phyloP scores from a whole-genome alignment of 2,329 filamentous ascomycete species.

The Neophaeococcomyces mojaviensis region DNA sequence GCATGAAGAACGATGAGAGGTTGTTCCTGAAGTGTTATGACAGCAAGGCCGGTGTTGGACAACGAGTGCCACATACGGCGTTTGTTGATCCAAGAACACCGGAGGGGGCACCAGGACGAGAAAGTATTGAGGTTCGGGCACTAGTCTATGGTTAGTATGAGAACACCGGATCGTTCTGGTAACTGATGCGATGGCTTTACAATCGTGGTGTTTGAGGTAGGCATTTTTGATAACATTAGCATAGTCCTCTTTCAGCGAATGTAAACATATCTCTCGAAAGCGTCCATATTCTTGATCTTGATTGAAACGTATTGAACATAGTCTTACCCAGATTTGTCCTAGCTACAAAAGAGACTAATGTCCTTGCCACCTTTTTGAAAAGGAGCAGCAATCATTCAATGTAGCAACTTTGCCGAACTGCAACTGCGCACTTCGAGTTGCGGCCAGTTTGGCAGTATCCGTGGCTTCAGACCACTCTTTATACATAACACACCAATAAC shows the following conservation, averaged over 20 bases:
- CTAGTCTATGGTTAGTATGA: conserved; percentile 69
- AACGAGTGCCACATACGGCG: conserved; percentile 61
- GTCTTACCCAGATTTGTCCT: too few relatives aligned
- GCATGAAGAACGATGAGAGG: conserved; percentile 67
- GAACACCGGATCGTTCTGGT: not conserved
- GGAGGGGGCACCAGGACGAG: conserved; percentile 60
- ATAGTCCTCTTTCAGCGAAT: too few relatives aligned
- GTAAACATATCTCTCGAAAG: too few relatives aligned
- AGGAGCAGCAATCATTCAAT: not conserved
- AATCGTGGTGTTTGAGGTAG: not conserved
- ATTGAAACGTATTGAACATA: too few relatives aligned
- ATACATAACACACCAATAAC: too few relatives aligned
- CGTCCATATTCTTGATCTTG: too few relatives aligned
- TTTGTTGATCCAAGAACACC: conserved; percentile 70
- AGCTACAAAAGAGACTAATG: too few relatives aligned
- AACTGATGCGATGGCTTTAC: not conserved
- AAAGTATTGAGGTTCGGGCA: conserved; percentile 84
- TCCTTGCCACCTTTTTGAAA: not conserved
- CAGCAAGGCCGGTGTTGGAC: conserved; percentile 44
- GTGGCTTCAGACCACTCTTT: too few relatives aligned
- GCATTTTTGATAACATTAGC: not conserved
- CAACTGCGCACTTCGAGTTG: too few relatives aligned
- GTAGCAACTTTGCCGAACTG: not conserved
- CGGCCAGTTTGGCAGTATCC: too few relatives aligned
- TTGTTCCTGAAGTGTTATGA: conserved; percentile 74